Evolutionary conservation across 306 rosid species (phyloP).

Genomic region (Castanospermum australe): DNA sequence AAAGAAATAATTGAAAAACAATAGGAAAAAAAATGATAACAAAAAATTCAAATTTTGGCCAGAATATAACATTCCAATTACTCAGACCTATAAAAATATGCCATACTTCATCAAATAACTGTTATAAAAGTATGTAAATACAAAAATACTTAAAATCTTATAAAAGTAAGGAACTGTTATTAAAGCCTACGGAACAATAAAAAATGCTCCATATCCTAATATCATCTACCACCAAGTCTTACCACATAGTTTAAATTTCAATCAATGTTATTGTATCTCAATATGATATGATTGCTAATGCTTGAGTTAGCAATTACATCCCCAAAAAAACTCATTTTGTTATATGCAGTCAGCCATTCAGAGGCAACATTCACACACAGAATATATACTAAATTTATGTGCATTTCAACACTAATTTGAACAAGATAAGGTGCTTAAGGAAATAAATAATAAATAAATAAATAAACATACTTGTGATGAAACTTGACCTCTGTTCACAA

Average conservation of each 20-base stretch:
- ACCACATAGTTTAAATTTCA: background rate
- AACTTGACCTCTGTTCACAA: background rate
- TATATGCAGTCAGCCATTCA: background rate
- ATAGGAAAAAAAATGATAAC: background rate
- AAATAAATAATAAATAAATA: too few relatives aligned
- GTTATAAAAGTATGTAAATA: background rate
- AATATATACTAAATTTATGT: background rate
- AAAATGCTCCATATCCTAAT: background rate
- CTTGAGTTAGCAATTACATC: background rate
- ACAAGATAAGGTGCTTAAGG: too few relatives aligned
- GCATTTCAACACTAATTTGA: constrained; percentile 4
- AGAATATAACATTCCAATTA: background rate
- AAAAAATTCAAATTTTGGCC: background rate
- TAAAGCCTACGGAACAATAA: background rate
- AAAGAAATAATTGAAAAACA: constrained; percentile 19
- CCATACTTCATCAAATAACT: background rate
- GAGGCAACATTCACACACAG: background rate
- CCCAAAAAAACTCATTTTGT: background rate
- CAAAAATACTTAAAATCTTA: background rate
- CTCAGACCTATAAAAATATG: background rate
- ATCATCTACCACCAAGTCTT: background rate
- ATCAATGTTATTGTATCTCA: background rate
- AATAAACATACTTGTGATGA: background rate
- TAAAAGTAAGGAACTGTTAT: background rate
- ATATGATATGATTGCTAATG: background rate